Evolutionary conservation across 192 early-diverging fungal species (phyloP).

Genomic region (Gaertneriomyces sp.): DNA sequence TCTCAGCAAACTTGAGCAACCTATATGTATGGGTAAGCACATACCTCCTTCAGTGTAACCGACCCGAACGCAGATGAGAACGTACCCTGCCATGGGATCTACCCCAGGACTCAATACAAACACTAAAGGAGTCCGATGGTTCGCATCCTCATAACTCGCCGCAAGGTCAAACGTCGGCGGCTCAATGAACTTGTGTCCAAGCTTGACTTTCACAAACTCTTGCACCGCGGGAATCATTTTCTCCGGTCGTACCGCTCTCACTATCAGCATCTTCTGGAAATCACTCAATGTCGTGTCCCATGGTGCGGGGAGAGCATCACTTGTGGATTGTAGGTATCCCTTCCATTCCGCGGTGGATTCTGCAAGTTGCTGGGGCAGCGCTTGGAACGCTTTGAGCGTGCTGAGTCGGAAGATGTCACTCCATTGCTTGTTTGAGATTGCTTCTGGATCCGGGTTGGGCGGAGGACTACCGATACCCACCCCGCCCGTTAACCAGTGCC

Average conservation of each 20-base stretch:
- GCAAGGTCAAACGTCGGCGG: slow-evolving; percentile 61
- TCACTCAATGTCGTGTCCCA: slow-evolving; percentile 46
- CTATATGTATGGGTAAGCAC: slow-evolving; percentile 14
- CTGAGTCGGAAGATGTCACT: slow-evolving; percentile 49
- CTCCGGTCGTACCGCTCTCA: slow-evolving; percentile 53
- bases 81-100: slow-evolving; percentile 63
- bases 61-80: background rate
- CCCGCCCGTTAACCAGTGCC: slow-evolving; percentile 55
- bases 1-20: slow-evolving; percentile 61
- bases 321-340: slow-evolving; percentile 37
- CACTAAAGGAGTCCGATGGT: slow-evolving; percentile 48
- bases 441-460: slow-evolving; percentile 47
- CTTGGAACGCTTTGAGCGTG: slow-evolving; percentile 49
- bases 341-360: slow-evolving; percentile 42
- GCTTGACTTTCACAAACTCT: slow-evolving; percentile 57
- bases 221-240: slow-evolving; percentile 51
- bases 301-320: slow-evolving; percentile 39
- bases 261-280: slow-evolving; percentile 49
- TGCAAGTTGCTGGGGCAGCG: slow-evolving; percentile 26
- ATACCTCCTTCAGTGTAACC: background rate
- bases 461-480: slow-evolving; percentile 41
- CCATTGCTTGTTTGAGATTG: slow-evolving; percentile 58
- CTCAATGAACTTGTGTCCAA: slow-evolving; percentile 66
- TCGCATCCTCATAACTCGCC: slow-evolving; percentile 61
- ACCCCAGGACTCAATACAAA: slow-evolving; percentile 66